Percentiles rank a stretch among this genome's conserved stretches.
These are phyloP conservation scores for Ophiorrhiza pumila DNA, from an alignment of 257 asterid species.

Conservation along the genomic window DNA sequence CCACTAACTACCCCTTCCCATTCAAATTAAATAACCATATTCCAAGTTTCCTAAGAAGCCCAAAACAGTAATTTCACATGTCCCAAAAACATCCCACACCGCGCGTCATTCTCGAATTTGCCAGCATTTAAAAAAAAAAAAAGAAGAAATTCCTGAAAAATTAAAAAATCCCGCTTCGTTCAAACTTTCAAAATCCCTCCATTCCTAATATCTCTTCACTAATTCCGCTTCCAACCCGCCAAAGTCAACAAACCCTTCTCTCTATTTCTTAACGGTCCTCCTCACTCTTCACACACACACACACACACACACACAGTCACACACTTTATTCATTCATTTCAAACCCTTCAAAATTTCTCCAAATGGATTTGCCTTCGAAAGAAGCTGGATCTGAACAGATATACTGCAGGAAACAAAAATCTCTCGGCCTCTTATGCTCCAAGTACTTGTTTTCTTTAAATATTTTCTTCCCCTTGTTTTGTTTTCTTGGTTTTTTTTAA, in stretches of 20 bases:
- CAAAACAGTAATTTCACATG: too few relatives aligned
- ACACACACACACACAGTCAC: background rate
- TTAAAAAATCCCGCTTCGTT: constrained; percentile 14
- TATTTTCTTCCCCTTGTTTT: background rate
- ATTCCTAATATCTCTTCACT: constrained; percentile 2
- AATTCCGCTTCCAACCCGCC: constrained; percentile 52
- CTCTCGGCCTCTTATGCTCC: constrained; percentile 88
- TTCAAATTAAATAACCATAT: too few relatives aligned
- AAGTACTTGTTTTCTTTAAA: constrained; percentile 39
- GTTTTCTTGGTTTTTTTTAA: background rate
- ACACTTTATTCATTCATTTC: background rate
- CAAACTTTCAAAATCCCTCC: constrained; percentile 77
- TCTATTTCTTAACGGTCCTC: constrained; percentile 38
- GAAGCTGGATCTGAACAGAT: constrained; percentile 60
- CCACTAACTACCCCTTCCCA: too few relatives aligned
- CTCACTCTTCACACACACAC: constrained; percentile 17
- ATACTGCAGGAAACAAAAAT: constrained; percentile 94
- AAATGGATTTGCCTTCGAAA: constrained; percentile 6
- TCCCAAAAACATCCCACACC: too few relatives aligned
- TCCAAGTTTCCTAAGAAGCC: too few relatives aligned
- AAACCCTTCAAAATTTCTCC: too few relatives aligned
- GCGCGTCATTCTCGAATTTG: too few relatives aligned
- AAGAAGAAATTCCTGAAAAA: too few relatives aligned
- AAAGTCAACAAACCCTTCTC: constrained; percentile 17
- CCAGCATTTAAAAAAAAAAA: too few relatives aligned